phyloP scores from a whole-genome alignment of 345 rosid genomes.

The Isatis tinctoria region DNA sequence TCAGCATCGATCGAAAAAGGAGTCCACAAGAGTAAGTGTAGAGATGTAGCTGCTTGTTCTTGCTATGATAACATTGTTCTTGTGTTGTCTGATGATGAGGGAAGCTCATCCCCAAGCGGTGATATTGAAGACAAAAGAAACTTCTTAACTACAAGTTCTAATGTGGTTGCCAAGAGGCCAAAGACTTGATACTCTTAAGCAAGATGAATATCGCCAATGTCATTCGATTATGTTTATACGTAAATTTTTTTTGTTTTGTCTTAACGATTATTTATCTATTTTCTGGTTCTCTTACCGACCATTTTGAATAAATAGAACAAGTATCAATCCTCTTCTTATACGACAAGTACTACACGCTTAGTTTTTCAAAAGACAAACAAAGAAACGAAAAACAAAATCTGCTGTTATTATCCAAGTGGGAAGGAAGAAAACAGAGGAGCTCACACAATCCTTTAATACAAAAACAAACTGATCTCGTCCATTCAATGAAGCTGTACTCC shows the following conservation, averaged over 20 bases:
- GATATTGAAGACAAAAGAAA: neutral
- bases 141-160: neutral
- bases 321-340: neutral
- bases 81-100: constrained; percentile 33
- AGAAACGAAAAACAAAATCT: neutral
- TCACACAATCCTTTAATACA: constrained; percentile 15
- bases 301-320: too few relatives aligned
- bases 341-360: neutral
- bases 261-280: too few relatives aligned
- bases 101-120: constrained; percentile 7
- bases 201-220: constrained; percentile 1
- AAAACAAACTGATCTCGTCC: neutral
- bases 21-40: constrained; percentile 2
- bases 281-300: too few relatives aligned
- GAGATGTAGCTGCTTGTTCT: neutral
- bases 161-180: constrained; percentile 20
- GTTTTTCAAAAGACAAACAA: neutral
- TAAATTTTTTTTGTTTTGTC: neutral
- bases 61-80: constrained; percentile 2
- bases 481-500: constrained; percentile 16
- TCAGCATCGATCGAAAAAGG: neutral
- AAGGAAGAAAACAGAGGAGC: constrained; percentile 8
- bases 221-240: too few relatives aligned
- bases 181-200: neutral
- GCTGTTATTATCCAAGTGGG: constrained; percentile 10